phyloP scores from a whole-genome alignment of 164 flowering plant species.

The Echeveria elegans region DNA sequence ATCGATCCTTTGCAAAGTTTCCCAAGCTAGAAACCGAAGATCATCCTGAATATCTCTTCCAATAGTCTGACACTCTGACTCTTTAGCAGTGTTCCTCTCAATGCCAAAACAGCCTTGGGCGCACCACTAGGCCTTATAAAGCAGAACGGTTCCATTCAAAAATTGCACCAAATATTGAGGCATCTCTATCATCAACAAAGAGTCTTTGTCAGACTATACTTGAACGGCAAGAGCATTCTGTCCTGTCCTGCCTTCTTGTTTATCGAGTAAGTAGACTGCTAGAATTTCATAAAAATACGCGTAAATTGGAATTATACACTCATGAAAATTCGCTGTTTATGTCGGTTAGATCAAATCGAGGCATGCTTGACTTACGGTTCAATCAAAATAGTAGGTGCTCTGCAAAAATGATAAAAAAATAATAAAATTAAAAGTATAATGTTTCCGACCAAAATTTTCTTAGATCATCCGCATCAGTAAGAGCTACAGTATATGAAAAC shows the following conservation, averaged over 20 bases:
- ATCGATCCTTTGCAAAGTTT: constrained; percentile 84
- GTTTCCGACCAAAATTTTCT: no score
- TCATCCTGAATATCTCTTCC: constrained; percentile 84
- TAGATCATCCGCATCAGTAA: no score
- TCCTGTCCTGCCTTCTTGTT: constrained; percentile 61
- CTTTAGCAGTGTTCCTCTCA: constrained; percentile 78
- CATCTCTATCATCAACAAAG: constrained; percentile 73
- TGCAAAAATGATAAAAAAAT: no score
- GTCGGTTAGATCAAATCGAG: no score
- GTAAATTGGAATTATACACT: no score
- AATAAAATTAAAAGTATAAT: no score
- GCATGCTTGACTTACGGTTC: no score
- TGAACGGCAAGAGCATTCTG: constrained; percentile 76
- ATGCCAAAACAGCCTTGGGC: constrained; percentile 76
- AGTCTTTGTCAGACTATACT: constrained; percentile 60
- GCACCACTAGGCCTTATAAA: constrained; percentile 81
- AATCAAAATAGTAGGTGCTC: no score
- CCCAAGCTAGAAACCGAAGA: constrained; percentile 92
- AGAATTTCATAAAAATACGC: no score
- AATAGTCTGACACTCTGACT: constrained; percentile 63
- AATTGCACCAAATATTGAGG: constrained; percentile 81
- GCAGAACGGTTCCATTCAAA: constrained; percentile 88
- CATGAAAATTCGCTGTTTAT: no score
- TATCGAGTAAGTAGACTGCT: constrained; percentile 81
- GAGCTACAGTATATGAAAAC: no score